phyloP scores from a whole-genome alignment of 345 rosid species.

The Corchorus capsularis region DNA sequence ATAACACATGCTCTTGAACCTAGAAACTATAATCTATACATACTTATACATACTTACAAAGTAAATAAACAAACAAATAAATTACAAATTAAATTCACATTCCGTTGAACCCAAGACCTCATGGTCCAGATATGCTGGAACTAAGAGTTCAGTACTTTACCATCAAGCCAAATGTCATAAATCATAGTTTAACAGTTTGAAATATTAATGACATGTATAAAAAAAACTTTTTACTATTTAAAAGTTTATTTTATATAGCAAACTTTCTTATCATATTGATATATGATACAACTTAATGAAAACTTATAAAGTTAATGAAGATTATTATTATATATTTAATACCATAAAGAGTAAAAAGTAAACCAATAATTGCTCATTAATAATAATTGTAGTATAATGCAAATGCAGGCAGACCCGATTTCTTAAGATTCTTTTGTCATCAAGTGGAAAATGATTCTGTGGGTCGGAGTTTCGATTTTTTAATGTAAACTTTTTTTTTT shows the following conservation, averaged over 20 bases:
- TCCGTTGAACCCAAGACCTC: too few species aligned
- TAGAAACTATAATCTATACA: too few species aligned
- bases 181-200: not conserved
- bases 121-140: too few species aligned
- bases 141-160: too few species aligned
- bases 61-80: too few species aligned
- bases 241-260: not conserved
- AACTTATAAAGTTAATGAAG: not conserved
- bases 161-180: too few species aligned
- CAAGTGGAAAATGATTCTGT: not conserved
- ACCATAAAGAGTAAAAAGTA: not conserved
- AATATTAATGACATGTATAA: not conserved
- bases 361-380: not conserved
- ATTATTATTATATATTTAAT: not conserved
- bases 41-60: too few species aligned
- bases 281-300: not conserved
- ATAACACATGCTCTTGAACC: too few species aligned
- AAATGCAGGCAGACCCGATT: slow-evolving; percentile 5
- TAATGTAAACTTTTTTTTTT: too few species aligned
- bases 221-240: too few species aligned
- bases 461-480: not conserved
- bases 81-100: too few species aligned
- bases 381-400: not conserved
- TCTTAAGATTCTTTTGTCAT: slow-evolving; percentile 12
- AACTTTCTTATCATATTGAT: not conserved